Base-by-base conservation (phyloP, 306 rosid genomes). In the Delonix regia region DNA sequence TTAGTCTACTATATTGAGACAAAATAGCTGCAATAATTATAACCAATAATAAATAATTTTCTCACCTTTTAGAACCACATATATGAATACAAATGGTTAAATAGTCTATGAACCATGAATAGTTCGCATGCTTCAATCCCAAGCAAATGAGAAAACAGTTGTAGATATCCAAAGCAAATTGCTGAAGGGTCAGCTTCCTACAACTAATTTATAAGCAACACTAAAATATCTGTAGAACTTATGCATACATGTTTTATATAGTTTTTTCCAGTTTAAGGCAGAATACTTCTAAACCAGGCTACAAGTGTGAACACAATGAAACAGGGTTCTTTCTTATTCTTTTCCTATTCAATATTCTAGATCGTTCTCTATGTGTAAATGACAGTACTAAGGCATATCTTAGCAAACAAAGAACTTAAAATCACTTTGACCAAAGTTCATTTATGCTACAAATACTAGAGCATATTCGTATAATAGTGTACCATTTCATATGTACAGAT, bases 1-100 rank as follows among this genome's bases (percentile, higher is more conserved):
- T 71, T 75, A 73, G 1, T 41, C 57, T 49, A 78, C 33, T 48
- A 24, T 19, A 77, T 82, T 64, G 80, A 83, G 48, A 67, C n/a
- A 69, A 57, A 4, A 68, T 33, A 52, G 59, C 3, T 9, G n/a
- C 41, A 82, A 74, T n/a, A 55, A 12, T 19, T 48, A 56, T 21
- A 28, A 62, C 18, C 71, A 70, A 70, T 14, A 22, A 49, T 44
- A 34, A 44, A 47, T 49, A 42, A 48, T 53, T 18, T 69, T 38
- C 10, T 2, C 2, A 52, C n/a, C 48, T 77, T 59, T 69, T 62
- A 63, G 33, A 74, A 19, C 15, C 15, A 62, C 13, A 19, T 25
- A 52, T 41, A 15, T 77, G 52, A 71, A 12, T 55, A 34, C 8
- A 60, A 28, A 24, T 55, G 69, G 49, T 51, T 34, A 15, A 7